phyloP scores from a whole-genome alignment of 345 rosid species.

The Eucalyptus marginata region DNA sequence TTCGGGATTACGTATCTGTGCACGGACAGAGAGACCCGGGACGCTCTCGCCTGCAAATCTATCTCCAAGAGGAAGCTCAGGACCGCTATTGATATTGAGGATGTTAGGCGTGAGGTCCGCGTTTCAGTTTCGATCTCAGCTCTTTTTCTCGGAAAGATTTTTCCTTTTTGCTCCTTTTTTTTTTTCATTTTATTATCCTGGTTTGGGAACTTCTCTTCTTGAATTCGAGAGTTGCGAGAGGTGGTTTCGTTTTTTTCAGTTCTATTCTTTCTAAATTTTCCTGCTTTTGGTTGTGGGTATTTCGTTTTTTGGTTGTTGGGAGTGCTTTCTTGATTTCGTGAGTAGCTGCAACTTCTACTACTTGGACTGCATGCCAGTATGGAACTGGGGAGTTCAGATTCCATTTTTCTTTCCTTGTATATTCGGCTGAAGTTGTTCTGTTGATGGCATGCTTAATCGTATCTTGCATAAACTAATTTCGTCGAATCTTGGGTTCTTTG shows the following conservation, averaged over 20 bases:
- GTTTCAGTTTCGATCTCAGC: neutral
- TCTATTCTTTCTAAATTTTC: neutral
- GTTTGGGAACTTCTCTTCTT: neutral
- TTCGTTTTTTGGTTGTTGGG: neutral
- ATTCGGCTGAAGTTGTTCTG: neutral
- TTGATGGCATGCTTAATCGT: neutral
- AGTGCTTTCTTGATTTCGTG: neutral
- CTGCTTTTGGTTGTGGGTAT: neutral
- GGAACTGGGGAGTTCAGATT: neutral
- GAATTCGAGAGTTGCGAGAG: neutral
- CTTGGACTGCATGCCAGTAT: neutral
- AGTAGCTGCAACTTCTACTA: neutral
- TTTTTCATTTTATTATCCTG: neutral
- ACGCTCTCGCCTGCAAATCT: constrained; percentile 78
- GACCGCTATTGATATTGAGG: constrained; percentile 85
- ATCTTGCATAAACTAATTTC: neutral
- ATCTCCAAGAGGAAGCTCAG: constrained; percentile 82
- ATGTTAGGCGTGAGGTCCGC: constrained; percentile 65
- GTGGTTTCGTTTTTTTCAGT: neutral
- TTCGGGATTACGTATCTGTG: constrained; percentile 92
- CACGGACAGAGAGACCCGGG: constrained; percentile 67
- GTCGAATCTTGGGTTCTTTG: neutral
- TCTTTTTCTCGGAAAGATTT: neutral
- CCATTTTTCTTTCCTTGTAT: neutral
- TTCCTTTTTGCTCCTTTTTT: neutral